Base-by-base conservation (phyloP, 257 asterid species). In the Lithospermum erythrorhizon region DNA sequence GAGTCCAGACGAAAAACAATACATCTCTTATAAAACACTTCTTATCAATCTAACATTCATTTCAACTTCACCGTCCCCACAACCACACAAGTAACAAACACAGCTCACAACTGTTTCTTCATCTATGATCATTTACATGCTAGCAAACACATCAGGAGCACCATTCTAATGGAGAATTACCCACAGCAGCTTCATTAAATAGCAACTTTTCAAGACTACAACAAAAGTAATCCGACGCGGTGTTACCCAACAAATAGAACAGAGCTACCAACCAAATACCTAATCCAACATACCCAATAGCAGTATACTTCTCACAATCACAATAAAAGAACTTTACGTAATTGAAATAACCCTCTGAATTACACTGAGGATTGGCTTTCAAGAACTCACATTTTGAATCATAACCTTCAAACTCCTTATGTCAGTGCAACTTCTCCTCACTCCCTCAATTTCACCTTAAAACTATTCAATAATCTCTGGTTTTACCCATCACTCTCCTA, bases 111-210 rank as follows among this genome's bases (percentile, higher is more conserved):
- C n/a, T n/a, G n/a, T n/a, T n/a, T n/a, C n/a, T n/a, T n/a, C n/a
- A n/a, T n/a, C n/a, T n/a, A n/a, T n/a, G n/a, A n/a, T n/a, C n/a
- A n/a, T n/a, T n/a, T n/a, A n/a, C n/a, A 89, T 79, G 59, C 97
- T 86, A 15, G 94, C 80, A 69, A 89, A 89, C 21, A 89, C 94
- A 74, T 89, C 97, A 0, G 97, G 97, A 0, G 97, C 97, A 41
- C 97, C 95, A 21, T 84, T 86, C 97, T 58, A 89, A 62, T 0
- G 95, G 97, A 48, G 84, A 63, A 94, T 89, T 22, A 82, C 95
- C 61, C 97, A 89, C 5, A 91, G 82, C 35, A 89, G 21, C 49
- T 69, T 75, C 76, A 86, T 66, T 68, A 84, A 52, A 72, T 10
- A 57, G 0, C 4, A 89, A 81, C 67, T 75, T 82, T 30, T 86